phyloP scores from a whole-genome alignment of 495 filamentous ascomycete genomes.

The Penicillium longicatenatum region DNA sequence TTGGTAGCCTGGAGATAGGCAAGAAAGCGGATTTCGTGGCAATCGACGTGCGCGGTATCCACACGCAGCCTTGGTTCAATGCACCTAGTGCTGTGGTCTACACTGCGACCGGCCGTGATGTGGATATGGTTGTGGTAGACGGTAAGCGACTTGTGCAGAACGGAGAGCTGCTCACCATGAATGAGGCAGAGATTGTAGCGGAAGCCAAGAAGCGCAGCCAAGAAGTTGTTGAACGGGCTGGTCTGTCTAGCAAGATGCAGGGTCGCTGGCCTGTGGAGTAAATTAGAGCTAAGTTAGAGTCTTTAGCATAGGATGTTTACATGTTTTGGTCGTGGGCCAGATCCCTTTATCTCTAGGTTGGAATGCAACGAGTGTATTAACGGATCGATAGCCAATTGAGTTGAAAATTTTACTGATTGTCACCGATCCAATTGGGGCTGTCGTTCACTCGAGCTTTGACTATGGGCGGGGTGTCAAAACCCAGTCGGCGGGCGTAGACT shows the following conservation, averaged over 20 bases:
- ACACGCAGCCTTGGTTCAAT: constrained; percentile 39
- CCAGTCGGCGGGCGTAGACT: no score
- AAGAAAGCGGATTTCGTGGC: constrained; percentile 60
- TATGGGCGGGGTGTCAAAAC: no score
- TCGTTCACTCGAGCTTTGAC: no score
- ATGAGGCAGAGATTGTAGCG: constrained; percentile 35
- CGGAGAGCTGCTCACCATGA: constrained; percentile 37
- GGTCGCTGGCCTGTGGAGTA: constrained; percentile 40
- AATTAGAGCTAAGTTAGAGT: neutral
- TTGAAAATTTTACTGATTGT: no score
- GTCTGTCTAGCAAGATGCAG: constrained; percentile 38
- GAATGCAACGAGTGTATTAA: no score
- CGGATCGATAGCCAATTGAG: no score
- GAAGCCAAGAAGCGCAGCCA: constrained; percentile 39
- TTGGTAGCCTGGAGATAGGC: constrained; percentile 54
- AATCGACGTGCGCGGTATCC: constrained; percentile 41
- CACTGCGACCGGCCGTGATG: constrained; percentile 49
- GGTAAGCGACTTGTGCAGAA: constrained; percentile 43
- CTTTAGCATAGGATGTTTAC: neutral
- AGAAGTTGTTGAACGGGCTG: constrained; percentile 45
- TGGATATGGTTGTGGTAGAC: constrained; percentile 50
- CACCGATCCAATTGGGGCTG: no score
- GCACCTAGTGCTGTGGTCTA: constrained; percentile 51
- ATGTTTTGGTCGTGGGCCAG: no score
- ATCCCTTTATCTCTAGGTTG: no score